Base-by-base conservation (phyloP, 257 asterid species). In the Petunia secreta region DNA sequence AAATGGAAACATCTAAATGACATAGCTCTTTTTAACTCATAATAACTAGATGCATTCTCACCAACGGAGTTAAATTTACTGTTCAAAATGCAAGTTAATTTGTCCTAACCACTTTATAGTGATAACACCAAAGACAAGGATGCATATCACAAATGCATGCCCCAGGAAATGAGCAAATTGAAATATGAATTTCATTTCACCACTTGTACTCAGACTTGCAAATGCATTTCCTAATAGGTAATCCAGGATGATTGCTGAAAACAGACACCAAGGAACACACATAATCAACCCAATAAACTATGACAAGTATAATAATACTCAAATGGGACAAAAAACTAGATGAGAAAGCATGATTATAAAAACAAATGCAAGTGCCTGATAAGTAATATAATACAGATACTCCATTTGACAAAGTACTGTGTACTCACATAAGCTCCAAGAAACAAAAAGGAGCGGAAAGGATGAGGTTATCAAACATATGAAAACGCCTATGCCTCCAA, bases 341-440 rank as follows among this genome's bases (percentile, higher is more conserved):
- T 11, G 44, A 11, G 25, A 4, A 73, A 38, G 44, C 10, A 50
- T 0, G 6, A 73, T 25, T 48, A 48, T 11, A 44, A 11, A 48
- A 71, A 71, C 77, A 25, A 46, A 50, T 73, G 46, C 62, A 73
- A 50, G 77, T 34, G 77, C 60, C 34, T 73, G 77, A 60, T 62
- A 73, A 50, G 62, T 73, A 50, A 46, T 25, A 6, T 25, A 6
- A 6, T 73, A 50, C 11, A 34, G 10, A 48, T 71, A 10, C 11
- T 25, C 10, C 50, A 34, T 71, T n/a, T 34, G 6, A 57, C 38
- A 34, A 71, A 2, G 77, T 48, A 50, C 60, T 71, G 48, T 48
- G 3, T 5, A 71, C 43, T 71, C 43, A 25, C 25, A 25, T 48
- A 48, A 71, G 44, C 25, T 48, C 77, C 60, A 48, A 71, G 16